phyloP scores from a whole-genome alignment of 306 rosid genomes.

The Prunus fruticosa region DNA sequence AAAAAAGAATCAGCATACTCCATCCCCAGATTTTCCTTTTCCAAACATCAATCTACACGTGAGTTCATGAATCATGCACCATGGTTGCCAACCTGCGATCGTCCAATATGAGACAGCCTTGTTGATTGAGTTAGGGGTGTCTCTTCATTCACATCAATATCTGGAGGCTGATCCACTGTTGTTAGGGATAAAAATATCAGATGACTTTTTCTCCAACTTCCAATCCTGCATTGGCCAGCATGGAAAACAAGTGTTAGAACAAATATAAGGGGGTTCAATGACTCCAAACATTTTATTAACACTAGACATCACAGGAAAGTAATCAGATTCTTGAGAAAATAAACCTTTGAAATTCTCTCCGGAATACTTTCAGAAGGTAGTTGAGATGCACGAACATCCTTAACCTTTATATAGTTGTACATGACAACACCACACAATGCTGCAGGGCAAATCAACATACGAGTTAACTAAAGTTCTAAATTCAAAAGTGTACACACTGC shows the following conservation, averaged over 20 bases:
- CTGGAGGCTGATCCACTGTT: conserved; percentile 39
- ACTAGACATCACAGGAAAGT: neutral
- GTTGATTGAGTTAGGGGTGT: conserved; percentile 71
- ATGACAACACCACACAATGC: conserved; percentile 86
- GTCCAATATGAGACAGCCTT: conserved; percentile 77
- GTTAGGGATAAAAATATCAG: conserved; percentile 54
- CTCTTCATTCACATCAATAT: conserved; percentile 55
- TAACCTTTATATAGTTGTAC: conserved; percentile 89
- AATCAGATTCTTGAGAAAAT: conserved; percentile 14
- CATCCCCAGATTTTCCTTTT: conserved; percentile 13
- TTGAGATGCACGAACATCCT: conserved; percentile 88
- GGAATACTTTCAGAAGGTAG: conserved; percentile 56
- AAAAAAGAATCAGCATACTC: conserved; percentile 20
- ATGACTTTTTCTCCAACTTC: conserved; percentile 84
- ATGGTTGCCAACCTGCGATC: conserved; percentile 48
- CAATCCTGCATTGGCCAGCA: conserved; percentile 63
- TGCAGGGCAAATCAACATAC: conserved; percentile 31
- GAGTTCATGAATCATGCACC: conserved; percentile 33
- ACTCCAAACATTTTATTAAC: neutral
- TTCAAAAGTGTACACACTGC: neutral
- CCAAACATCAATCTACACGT: conserved; percentile 12
- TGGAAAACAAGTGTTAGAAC: neutral
- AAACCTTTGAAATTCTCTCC: conserved; percentile 64
- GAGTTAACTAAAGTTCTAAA: conserved; percentile 4
- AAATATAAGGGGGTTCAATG: neutral